Percentiles rank a stretch among this genome's conserved stretches.
Evolutionary conservation across 2,329 filamentous ascomycete genomes (phyloP).

Genomic region (Ophiocordyceps australis): DNA sequence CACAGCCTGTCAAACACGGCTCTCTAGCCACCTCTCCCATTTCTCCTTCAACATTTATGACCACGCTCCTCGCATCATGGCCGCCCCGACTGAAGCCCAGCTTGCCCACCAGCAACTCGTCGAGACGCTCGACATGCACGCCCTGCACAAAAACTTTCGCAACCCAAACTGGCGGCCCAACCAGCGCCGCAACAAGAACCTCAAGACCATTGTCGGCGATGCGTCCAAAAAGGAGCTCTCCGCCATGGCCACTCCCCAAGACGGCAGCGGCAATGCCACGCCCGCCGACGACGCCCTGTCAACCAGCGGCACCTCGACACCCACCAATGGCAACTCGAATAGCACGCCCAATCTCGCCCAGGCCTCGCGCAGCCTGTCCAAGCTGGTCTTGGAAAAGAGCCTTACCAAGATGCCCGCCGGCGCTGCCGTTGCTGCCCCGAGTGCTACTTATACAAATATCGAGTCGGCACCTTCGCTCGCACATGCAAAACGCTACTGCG

Average conservation of each 20-base stretch:
- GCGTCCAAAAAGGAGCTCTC: conserved; percentile 81
- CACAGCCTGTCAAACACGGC: too few species aligned
- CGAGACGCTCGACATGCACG: conserved; percentile 80
- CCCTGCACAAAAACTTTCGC: conserved; percentile 75
- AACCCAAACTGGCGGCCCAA: conserved; percentile 82
- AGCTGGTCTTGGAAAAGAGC: conserved; percentile 76
- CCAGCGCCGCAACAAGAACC: conserved; percentile 93
- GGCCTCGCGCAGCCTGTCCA: conserved; percentile 70
- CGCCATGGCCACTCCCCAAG: conserved; percentile 59
- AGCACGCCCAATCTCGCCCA: conserved; percentile 63
- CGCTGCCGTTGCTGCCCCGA: conserved; percentile 31
- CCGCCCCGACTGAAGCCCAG: conserved; percentile 51
- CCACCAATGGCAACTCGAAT: conserved; percentile 21
- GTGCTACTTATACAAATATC: conserved; percentile 87
- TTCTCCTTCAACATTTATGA: neutral
- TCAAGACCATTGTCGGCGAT: conserved; percentile 90
- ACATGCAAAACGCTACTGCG: conserved; percentile 80
- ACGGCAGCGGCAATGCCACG: conserved; percentile 58
- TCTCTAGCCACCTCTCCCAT: neutral
- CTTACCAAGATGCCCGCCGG: conserved; percentile 20
- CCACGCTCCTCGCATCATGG: conserved; percentile 30
- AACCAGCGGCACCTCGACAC: conserved; percentile 40
- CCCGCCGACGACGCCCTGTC: conserved; percentile 35
- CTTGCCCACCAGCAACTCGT: conserved; percentile 75
- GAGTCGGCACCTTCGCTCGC: conserved; percentile 82